Conservation (phyloP, 164 flowering plant species). For the Chimonanthus praecox region DNA sequence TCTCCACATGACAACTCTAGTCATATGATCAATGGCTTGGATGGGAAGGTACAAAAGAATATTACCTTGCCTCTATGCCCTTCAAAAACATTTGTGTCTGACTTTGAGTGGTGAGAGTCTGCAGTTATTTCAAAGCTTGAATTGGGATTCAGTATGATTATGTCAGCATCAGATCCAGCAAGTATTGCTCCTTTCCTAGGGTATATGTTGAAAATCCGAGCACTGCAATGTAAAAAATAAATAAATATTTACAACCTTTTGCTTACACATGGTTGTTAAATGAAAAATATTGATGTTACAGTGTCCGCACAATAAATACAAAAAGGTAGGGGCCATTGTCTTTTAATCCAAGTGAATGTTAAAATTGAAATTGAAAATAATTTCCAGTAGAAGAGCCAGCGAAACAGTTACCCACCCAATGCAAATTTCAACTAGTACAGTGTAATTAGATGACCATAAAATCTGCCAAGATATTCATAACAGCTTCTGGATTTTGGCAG, state of each 20-base stretch:
- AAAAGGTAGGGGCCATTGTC: too few relatives aligned
- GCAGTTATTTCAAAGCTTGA: slow-evolving; percentile 67
- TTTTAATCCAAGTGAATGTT: too few relatives aligned
- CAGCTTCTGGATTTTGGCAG: background rate
- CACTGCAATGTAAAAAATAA: slow-evolving; percentile 37
- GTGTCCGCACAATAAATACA: too few relatives aligned
- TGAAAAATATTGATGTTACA: too few relatives aligned
- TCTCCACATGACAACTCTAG: background rate
- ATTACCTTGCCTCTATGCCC: slow-evolving; percentile 80
- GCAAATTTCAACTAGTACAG: background rate
- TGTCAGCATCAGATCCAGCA: slow-evolving; percentile 94
- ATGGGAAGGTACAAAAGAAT: background rate
- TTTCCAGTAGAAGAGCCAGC: background rate
- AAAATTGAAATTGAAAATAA: background rate
- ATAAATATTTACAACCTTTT: background rate
- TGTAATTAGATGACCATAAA: background rate
- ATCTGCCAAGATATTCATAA: background rate
- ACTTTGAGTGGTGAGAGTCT: slow-evolving; percentile 67
- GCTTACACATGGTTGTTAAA: background rate
- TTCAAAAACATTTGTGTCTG: slow-evolving; percentile 89
- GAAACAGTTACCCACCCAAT: background rate
- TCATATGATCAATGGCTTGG: background rate
- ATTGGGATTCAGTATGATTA: slow-evolving; percentile 83
- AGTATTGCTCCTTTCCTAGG: slow-evolving; percentile 94
- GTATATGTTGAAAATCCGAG: slow-evolving; percentile 86